Percentiles rank a stretch among this genome's conserved stretches.
Conservation (phyloP, 208 protist species). For the Trypanosomatidae sp. region DNA sequence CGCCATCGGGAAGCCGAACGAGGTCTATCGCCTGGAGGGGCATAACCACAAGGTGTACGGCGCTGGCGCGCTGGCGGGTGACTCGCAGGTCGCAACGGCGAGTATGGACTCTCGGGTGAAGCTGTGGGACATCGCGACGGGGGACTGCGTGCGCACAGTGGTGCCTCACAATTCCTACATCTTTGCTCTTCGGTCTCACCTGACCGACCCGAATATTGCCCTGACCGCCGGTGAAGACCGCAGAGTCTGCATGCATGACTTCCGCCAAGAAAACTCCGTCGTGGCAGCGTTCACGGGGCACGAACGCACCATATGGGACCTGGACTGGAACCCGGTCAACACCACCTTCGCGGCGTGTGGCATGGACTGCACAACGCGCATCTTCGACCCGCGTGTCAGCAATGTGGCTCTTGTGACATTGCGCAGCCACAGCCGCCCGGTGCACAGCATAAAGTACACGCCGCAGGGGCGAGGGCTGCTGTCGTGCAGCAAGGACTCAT, state of each 20-base stretch:
- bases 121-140: conserved; percentile 56
- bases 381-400: conserved; percentile 65
- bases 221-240: conserved; percentile 57
- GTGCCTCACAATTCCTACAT: conserved; percentile 48
- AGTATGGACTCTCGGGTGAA: conserved; percentile 63
- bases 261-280: conserved; percentile 44
- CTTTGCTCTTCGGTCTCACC: conserved; percentile 54
- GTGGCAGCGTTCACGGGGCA: conserved; percentile 49
- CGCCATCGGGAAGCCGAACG: conserved; percentile 23
- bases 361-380: conserved; percentile 60
- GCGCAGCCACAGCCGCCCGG: conserved; percentile 39
- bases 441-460: conserved; percentile 64
- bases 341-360: conserved; percentile 47
- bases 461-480: conserved; percentile 46
- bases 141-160: conserved; percentile 21
- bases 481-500: conserved; percentile 51
- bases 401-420: conserved; percentile 23
- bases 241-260: conserved; percentile 61
- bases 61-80: conserved; percentile 34
- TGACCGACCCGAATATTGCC: conserved; percentile 33
- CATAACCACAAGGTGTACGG: conserved; percentile 69
- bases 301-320: conserved; percentile 62
- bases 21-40: conserved; percentile 30
- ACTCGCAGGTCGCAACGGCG: conserved; percentile 36
- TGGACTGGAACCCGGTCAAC: conserved; percentile 35